Conservation (phyloP, 371 early-diverging fungal genomes). For the Haplosporangium sp. region DNA sequence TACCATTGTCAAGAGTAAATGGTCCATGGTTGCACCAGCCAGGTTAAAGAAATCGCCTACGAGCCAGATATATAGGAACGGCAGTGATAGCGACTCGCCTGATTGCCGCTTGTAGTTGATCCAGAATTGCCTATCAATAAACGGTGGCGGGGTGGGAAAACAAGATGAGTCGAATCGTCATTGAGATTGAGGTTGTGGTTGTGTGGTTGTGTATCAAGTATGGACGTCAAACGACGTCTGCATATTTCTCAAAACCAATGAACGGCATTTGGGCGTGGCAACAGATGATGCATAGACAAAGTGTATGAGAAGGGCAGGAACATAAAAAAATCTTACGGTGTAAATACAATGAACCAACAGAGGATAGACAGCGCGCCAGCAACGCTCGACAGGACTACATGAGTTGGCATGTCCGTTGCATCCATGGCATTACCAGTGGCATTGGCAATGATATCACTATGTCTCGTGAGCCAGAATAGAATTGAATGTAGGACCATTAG, state of each 20-base stretch:
- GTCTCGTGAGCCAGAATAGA: slow-evolving; percentile 47
- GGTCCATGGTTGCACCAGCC: slow-evolving; percentile 79
- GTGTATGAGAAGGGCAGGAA: background rate
- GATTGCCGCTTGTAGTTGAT: slow-evolving; percentile 69
- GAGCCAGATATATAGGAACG: slow-evolving; percentile 85
- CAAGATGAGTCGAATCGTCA: background rate
- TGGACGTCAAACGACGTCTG: too few species aligned
- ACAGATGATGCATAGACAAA: background rate
- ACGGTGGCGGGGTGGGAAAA: background rate
- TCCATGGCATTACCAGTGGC: too few species aligned
- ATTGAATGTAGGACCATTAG: slow-evolving; percentile 36
- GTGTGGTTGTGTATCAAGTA: background rate
- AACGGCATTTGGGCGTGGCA: background rate
- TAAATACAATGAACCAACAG: slow-evolving; percentile 76
- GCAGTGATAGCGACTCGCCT: slow-evolving; percentile 73
- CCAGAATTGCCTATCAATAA: slow-evolving; percentile 66
- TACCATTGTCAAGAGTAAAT: slow-evolving; percentile 77
- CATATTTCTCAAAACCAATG: too few species aligned
- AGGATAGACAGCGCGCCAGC: slow-evolving; percentile 64
- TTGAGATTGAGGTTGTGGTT: background rate
- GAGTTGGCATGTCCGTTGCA: slow-evolving; percentile 13
- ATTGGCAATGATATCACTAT: background rate
- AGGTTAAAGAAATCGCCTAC: slow-evolving; percentile 84
- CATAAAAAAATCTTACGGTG: slow-evolving; percentile 65
- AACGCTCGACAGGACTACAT: slow-evolving; percentile 39